Evolutionary conservation across 1,139 yeast genomes (phyloP).

Genomic region (Meyerozyma athensensis): DNA sequence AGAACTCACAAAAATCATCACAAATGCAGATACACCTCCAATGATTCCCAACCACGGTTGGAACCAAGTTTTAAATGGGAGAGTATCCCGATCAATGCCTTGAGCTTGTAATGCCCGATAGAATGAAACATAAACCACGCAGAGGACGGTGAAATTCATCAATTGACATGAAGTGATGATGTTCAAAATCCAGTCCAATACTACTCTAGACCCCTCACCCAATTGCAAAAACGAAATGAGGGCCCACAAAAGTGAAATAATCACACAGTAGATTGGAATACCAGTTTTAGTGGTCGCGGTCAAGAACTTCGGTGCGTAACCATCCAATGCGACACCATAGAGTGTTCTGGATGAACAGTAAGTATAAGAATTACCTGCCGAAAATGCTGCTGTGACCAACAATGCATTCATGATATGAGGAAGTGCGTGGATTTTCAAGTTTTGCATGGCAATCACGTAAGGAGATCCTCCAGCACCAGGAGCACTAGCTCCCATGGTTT

Average conservation of each 20-base stretch:
- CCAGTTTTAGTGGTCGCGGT: constrained; percentile 23
- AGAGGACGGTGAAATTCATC: constrained; percentile 24
- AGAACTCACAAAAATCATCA: constrained; percentile 62
- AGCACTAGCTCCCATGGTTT: constrained; percentile 12
- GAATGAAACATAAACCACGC: constrained; percentile 21
- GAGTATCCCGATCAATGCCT: constrained; percentile 45
- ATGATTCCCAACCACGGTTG: constrained; percentile 41
- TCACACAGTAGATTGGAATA: constrained; percentile 13
- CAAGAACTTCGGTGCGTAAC: constrained; percentile 47
- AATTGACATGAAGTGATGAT: constrained; percentile 29
- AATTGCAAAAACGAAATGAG: constrained; percentile 38
- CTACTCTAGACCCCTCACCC: constrained; percentile 20
- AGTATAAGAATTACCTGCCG: constrained; percentile 71
- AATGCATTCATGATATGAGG: constrained; percentile 64
- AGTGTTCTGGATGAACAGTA: constrained; percentile 56
- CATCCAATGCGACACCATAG: constrained; percentile 58
- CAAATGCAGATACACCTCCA: constrained; percentile 25
- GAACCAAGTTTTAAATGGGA: constrained; percentile 48
- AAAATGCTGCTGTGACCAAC: constrained; percentile 57
- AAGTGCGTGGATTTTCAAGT: constrained; percentile 30
- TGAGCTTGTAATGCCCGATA: constrained; percentile 37
- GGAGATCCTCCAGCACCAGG: constrained; percentile 22
- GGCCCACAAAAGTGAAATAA: constrained; percentile 43
- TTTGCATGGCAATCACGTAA: constrained; percentile 21
- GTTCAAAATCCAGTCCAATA: constrained; percentile 30